Conservation (phyloP, 345 rosid genomes). For the Erodium maritimum region DNA sequence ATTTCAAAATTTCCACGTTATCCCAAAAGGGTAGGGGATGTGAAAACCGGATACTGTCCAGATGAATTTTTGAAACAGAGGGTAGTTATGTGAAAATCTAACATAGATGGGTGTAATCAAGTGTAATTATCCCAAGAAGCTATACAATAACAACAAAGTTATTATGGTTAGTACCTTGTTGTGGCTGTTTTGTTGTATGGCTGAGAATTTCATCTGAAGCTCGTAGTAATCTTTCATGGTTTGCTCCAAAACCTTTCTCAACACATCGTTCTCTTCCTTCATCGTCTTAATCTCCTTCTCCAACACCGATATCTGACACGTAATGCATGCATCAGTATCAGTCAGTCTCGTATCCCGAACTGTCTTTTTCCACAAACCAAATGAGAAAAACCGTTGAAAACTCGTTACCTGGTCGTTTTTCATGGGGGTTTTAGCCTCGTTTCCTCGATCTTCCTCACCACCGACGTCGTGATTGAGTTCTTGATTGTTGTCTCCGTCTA, state of each 20-base stretch:
- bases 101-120: no score
- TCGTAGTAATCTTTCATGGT: conserved; percentile 44
- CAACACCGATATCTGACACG: conserved; percentile 27
- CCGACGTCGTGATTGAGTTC: no score
- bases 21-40: no score
- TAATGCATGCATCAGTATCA: not conserved
- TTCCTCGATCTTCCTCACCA: not conserved
- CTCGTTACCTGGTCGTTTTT: not conserved
- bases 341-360: not conserved
- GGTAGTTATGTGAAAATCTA: no score
- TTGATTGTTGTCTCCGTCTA: no score
- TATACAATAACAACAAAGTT: conserved; percentile 2
- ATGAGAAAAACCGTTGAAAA: no score
- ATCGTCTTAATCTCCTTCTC: conserved; percentile 42
- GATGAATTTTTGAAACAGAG: no score
- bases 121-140: no score
- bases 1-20: no score
- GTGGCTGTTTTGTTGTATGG: conserved; percentile 28
- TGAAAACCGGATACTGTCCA: no score
- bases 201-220: conserved; percentile 34
- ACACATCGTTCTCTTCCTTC: conserved; percentile 45
- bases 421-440: not conserved
- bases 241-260: conserved; percentile 44
- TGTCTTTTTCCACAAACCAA: not conserved
- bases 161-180: conserved; percentile 6